Percentiles rank a stretch among this genome's conserved stretches.
Conservation (phyloP, 352 stramenopile genomes). For the Globisporangium canariense region DNA sequence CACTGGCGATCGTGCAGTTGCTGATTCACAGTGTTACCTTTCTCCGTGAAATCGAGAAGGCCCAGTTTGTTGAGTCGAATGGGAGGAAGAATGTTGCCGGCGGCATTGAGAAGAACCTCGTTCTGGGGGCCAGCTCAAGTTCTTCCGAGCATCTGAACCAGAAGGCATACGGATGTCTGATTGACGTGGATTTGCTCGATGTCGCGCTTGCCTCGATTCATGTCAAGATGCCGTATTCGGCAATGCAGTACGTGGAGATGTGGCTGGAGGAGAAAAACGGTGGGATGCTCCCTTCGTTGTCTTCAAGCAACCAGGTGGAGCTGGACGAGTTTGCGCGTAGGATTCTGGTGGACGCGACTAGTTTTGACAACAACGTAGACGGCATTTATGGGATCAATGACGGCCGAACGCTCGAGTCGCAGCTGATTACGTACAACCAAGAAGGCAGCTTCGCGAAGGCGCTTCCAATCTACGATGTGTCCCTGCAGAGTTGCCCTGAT, state of each 20-base stretch:
- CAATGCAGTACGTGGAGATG: conserved; percentile 89
- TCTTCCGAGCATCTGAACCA: conserved; percentile 21
- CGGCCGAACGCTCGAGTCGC: conserved; percentile 57
- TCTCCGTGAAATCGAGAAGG: conserved; percentile 72
- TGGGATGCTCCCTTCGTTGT: conserved; percentile 40
- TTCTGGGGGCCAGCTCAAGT: not conserved
- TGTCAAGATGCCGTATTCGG: conserved; percentile 85
- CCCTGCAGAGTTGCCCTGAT: conserved; percentile 31
- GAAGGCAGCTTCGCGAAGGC: conserved; percentile 56
- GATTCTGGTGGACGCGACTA: conserved; percentile 68
- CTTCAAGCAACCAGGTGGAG: conserved; percentile 24
- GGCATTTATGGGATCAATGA: conserved; percentile 81
- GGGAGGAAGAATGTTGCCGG: conserved; percentile 22
- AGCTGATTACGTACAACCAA: conserved; percentile 70
- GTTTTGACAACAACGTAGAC: conserved; percentile 60
- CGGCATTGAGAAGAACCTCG: not conserved
- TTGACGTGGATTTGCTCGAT: conserved; percentile 61
- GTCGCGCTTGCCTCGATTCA: conserved; percentile 59
- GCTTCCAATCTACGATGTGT: conserved; percentile 73
- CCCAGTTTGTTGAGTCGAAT: conserved; percentile 65
- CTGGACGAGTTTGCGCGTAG: conserved; percentile 31
- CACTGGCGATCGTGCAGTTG: conserved; percentile 54
- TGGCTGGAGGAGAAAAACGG: conserved; percentile 68
- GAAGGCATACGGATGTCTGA: conserved; percentile 48
- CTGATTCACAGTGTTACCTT: conserved; percentile 82